A percentile compares a stretch with the other conserved stretches of the same genome.
Conservation (phyloP, 148 eudicot genomes). For the Persicaria maculosa region DNA sequence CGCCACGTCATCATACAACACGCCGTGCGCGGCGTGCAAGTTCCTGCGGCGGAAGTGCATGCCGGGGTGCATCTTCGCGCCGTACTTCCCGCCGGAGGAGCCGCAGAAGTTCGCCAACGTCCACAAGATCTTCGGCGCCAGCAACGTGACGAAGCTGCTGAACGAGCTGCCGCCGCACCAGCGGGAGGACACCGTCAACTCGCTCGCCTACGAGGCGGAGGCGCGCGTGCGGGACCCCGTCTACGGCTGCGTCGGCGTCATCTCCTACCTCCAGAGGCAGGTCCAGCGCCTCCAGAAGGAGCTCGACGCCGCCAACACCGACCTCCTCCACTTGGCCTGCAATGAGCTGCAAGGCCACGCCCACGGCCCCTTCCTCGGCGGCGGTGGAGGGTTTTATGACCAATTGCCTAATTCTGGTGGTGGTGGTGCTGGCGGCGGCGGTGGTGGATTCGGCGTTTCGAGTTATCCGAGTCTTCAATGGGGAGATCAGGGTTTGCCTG, state of each 20-base stretch:
- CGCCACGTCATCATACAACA: slow-evolving; percentile 41
- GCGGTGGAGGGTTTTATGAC: neutral
- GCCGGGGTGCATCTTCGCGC: slow-evolving; percentile 75
- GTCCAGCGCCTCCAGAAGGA: slow-evolving; percentile 70
- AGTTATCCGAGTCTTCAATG: neutral
- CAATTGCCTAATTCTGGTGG: neutral
- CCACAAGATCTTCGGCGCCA: slow-evolving; percentile 84
- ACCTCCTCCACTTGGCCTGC: slow-evolving; percentile 45
- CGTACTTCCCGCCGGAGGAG: slow-evolving; percentile 84
- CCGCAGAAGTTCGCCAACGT: slow-evolving; percentile 80
- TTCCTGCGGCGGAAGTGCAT: slow-evolving; percentile 79
- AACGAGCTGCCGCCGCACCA: slow-evolving; percentile 75
- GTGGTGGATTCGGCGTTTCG: slow-evolving; percentile 2
- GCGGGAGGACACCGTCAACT: slow-evolving; percentile 69
- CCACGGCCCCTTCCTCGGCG: neutral
- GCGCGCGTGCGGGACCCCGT: slow-evolving; percentile 70
- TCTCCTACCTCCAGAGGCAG: slow-evolving; percentile 62
- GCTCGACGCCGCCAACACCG: slow-evolving; percentile 65
- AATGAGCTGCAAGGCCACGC: slow-evolving; percentile 16
- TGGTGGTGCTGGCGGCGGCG: neutral
- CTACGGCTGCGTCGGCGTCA: slow-evolving; percentile 79
- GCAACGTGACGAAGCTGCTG: slow-evolving; percentile 74
- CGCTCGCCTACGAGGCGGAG: slow-evolving; percentile 81
- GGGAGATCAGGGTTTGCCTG: neutral
- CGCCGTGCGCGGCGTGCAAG: slow-evolving; percentile 91